Base-by-base conservation (phyloP, 495 filamentous ascomycete species). In the Aspergillus haitiensis region DNA sequence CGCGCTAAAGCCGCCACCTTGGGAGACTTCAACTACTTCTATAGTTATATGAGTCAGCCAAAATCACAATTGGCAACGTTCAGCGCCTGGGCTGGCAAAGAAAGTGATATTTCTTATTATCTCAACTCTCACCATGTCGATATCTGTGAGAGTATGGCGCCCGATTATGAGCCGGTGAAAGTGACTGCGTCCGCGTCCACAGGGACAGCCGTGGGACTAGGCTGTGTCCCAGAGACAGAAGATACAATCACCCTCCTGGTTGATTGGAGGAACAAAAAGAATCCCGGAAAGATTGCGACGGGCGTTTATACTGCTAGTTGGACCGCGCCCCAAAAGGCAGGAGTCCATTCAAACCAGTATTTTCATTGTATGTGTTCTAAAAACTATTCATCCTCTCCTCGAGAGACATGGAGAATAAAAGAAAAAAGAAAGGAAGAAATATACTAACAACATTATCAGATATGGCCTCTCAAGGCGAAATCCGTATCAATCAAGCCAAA, bases 1-100 rank as follows among this genome's bases (percentile, higher is more conserved):
- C 73, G 75, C 46, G 86, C 85, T 67, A 86, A 88, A 60, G 91
- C 93, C 0, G 74, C 80, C 66, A 81, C 72, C 31, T 75, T 97
- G 6, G 93, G 93, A 51, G 89, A 96, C 72, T 96, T 96, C 83
- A 96, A 95, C 75, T 97, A 97, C 80, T 97, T 96, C 75, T 97
- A 96, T 79, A 88, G 84, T 62, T 97, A 97, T 79, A 97, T 97
- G 93, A 88, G 84, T 52, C 93, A 97, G 80, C 93, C 93, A 21
- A 97, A 97, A 70, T 86, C 74, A 16, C 93, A 97, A 75, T 81
- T 97, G 6, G 90, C 95, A 77, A 97, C 93, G 0, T 97, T 97
- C 86, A 94, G 92, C 73, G 90, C 92, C 0, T 97, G 93, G 93
- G 93, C 93, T 0, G 93, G 93, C 49, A 83, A 84, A 53, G 92